A percentile compares a stretch with the other conserved stretches of the same genome.
Evolutionary conservation across 768 basidiomycete genomes (phyloP).

Genomic region (Ramaria rubella): DNA sequence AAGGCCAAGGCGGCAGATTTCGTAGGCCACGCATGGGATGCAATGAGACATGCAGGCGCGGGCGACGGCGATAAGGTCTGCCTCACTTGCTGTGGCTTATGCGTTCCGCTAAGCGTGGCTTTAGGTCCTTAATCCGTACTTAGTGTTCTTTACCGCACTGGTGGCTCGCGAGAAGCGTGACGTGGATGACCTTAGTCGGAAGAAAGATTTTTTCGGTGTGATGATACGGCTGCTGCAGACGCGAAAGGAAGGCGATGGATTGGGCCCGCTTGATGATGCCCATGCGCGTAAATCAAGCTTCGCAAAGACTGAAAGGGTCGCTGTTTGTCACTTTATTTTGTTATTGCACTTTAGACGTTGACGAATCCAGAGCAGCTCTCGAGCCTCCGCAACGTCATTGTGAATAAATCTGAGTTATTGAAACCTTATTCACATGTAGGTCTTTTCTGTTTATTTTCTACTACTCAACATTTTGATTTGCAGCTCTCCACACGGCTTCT

Average conservation of each 20-base stretch:
- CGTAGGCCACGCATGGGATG: constrained; percentile 60
- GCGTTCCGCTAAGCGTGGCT: too few species aligned
- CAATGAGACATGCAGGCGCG: constrained; percentile 51
- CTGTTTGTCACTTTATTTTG: constrained; percentile 34
- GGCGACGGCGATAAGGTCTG: constrained; percentile 54
- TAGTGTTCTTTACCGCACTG: constrained; percentile 56
- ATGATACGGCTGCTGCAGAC: constrained; percentile 21
- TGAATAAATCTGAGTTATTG: constrained; percentile 29
- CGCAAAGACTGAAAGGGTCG: constrained; percentile 47
- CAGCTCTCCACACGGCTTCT: constrained; percentile 54
- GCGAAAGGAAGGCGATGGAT: constrained; percentile 12
- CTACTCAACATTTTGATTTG: neutral
- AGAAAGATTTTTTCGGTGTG: constrained; percentile 23
- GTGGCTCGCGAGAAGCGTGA: constrained; percentile 53
- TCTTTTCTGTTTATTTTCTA: constrained; percentile 6
- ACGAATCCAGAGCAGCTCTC: constrained; percentile 29
- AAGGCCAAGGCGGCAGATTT: constrained; percentile 77
- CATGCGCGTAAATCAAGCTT: constrained; percentile 49
- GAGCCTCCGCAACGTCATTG: constrained; percentile 29
- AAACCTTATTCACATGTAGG: constrained; percentile 3
- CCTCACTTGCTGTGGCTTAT: neutral
- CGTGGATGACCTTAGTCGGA: constrained; percentile 46
- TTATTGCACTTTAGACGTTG: neutral
- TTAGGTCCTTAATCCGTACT: constrained; percentile 58
- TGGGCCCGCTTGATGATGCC: constrained; percentile 30